phyloP scores from a whole-genome alignment of 805 yeast genomes.

The Grigorovia jiainica region DNA sequence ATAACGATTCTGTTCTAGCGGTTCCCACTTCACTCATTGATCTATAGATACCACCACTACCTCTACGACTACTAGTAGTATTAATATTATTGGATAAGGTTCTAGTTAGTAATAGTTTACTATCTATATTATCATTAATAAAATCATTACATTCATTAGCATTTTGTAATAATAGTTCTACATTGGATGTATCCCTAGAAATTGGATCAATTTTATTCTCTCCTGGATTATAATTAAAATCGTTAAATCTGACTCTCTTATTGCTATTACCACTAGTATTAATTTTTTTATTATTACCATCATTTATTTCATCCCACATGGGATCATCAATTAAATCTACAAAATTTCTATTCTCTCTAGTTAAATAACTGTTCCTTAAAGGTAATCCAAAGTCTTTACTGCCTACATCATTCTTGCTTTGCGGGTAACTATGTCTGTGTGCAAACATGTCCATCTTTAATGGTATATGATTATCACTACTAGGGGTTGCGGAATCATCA shows the following conservation, averaged over 20 bases:
- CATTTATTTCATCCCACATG: neutral
- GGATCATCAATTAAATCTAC: conserved; percentile 13
- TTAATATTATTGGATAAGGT: too few relatives aligned
- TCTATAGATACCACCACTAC: conserved; percentile 4
- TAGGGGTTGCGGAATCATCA: too few relatives aligned
- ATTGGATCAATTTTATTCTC: conserved; percentile 1
- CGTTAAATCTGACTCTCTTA: conserved; percentile 11
- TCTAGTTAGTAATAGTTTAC: too few relatives aligned
- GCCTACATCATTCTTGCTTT: neutral
- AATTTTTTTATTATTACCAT: neutral
- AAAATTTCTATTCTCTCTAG: conserved; percentile 13
- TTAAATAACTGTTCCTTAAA: conserved; percentile 9
- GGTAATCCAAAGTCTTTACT: conserved; percentile 15
- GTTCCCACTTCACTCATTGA: conserved; percentile 14
- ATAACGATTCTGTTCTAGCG: conserved; percentile 18
- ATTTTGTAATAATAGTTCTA: conserved; percentile 19
- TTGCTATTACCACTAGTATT: neutral
- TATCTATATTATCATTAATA: conserved; percentile 15
- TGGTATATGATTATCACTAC: too few relatives aligned
- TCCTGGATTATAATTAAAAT: neutral
- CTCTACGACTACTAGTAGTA: conserved; percentile 4
- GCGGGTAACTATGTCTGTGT: neutral
- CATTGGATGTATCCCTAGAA: conserved; percentile 1
- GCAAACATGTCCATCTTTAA: too few relatives aligned
- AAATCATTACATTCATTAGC: conserved; percentile 15